phyloP scores from a whole-genome alignment of 805 yeast species.

The Kuraishia molischiana region DNA sequence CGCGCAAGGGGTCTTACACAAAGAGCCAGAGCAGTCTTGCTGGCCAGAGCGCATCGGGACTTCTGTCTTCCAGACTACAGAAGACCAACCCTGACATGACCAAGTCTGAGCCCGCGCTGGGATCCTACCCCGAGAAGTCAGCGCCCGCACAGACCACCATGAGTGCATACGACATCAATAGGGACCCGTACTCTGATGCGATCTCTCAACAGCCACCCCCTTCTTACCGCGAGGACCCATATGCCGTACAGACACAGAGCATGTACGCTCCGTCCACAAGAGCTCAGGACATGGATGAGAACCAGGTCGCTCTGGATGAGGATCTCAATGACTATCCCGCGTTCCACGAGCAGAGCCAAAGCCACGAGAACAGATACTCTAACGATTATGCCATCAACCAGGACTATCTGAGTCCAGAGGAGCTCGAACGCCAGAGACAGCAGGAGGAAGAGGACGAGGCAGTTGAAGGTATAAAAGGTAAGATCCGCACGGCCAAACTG shows the following conservation, averaged over 20 bases:
- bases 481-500: conserved; percentile 75
- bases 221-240: conserved; percentile 1
- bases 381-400: conserved; percentile 1
- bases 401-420: conserved; percentile 22
- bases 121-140: no score
- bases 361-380: background rate
- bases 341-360: conserved; percentile 4
- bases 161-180: no score
- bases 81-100: no score
- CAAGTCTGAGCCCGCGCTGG: no score
- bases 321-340: conserved; percentile 20
- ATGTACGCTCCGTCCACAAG: background rate
- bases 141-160: no score
- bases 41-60: no score
- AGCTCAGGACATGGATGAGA: background rate
- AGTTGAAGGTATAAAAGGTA: conserved; percentile 76
- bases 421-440: conserved; percentile 25
- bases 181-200: background rate
- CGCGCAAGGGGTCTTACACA: no score
- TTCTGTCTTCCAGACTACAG: no score
- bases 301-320: conserved; percentile 2
- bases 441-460: conserved; percentile 72
- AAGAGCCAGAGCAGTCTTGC: no score
- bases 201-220: background rate
- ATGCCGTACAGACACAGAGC: background rate